Conservation (phyloP, 768 basidiomycete species). For the Phlegmacium glaucopus region DNA sequence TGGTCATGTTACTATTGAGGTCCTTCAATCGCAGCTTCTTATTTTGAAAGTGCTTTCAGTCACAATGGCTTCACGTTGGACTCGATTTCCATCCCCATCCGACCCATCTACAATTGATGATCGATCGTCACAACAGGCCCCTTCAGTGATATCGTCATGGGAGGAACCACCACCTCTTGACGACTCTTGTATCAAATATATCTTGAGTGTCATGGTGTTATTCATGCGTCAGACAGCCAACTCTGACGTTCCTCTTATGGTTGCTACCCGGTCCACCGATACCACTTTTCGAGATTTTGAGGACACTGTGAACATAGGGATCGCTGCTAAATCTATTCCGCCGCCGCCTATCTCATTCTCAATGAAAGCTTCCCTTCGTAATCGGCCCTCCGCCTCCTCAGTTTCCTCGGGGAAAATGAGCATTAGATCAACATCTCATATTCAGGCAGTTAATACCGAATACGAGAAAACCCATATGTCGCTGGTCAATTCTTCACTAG, state of each 20-base stretch:
- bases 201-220: constrained; percentile 79
- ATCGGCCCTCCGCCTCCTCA: constrained; percentile 40
- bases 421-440: constrained; percentile 38
- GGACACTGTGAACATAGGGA: constrained; percentile 28
- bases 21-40: constrained; percentile 84
- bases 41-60: constrained; percentile 78
- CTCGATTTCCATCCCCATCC: constrained; percentile 28
- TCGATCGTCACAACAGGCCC: constrained; percentile 30
- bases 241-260: constrained; percentile 49
- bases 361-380: constrained; percentile 26
- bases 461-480: constrained; percentile 67
- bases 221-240: constrained; percentile 72
- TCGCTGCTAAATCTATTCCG: constrained; percentile 3
- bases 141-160: constrained; percentile 46
- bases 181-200: constrained; percentile 77
- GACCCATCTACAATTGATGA: constrained; percentile 36
- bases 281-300: constrained; percentile 75
- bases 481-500: constrained; percentile 48
- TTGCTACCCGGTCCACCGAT: constrained; percentile 56
- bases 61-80: constrained; percentile 78
- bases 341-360: constrained; percentile 2
- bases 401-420: constrained; percentile 34
- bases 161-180: constrained; percentile 73
- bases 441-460: constrained; percentile 33
- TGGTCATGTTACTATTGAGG: constrained; percentile 58